phyloP scores from a whole-genome alignment of 371 early-diverging fungal species.

The Lichtheimia ramosa region DNA sequence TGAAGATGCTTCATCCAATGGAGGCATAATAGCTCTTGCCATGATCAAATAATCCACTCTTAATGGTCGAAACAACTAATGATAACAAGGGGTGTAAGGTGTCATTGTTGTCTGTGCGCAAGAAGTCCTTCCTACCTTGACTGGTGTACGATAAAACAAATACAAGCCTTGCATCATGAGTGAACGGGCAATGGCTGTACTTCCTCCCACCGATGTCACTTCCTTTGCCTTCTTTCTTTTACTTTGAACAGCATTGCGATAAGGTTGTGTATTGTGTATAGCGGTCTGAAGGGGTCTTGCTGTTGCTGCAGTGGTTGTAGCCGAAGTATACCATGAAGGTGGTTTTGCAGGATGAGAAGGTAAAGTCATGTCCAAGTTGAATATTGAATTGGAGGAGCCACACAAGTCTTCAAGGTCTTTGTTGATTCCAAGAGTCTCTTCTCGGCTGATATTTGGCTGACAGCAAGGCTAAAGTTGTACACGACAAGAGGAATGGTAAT shows the following conservation, averaged over 20 bases:
- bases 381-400: no score
- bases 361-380: no score
- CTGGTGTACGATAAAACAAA: slow-evolving; percentile 76
- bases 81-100: not conserved
- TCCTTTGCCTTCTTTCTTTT: slow-evolving; percentile 45
- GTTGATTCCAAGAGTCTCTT: no score
- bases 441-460: no score
- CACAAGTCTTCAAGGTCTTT: no score
- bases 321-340: not conserved
- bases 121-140: slow-evolving; percentile 61
- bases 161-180: slow-evolving; percentile 68
- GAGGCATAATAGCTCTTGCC: slow-evolving; percentile 67
- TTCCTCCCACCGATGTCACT: slow-evolving; percentile 57
- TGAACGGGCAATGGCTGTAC: slow-evolving; percentile 61
- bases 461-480: no score
- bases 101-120: not conserved
- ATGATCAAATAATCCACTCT: slow-evolving; percentile 79
- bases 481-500: no score
- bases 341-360: not conserved
- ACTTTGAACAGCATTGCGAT: slow-evolving; percentile 12
- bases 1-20: slow-evolving; percentile 38
- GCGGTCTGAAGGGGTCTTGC: not conserved
- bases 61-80: slow-evolving; percentile 74
- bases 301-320: not conserved
- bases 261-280: not conserved